These are phyloP conservation scores for Russula abietina DNA, from an alignment of 768 basidiomycete species.

Conservation along the genomic window DNA sequence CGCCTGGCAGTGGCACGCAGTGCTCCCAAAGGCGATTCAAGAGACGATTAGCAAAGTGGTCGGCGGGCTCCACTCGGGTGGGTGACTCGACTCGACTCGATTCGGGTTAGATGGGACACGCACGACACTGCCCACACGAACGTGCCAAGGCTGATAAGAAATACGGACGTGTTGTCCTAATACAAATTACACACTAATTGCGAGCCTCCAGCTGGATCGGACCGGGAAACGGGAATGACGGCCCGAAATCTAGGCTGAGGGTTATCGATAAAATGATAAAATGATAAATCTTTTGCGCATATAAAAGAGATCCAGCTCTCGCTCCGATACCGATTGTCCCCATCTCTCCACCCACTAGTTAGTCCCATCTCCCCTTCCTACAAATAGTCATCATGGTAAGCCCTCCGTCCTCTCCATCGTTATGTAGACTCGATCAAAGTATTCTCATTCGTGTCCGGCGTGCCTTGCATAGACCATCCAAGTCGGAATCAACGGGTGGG, in stretches of 20 bases:
- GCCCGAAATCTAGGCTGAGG: slow-evolving; percentile 6
- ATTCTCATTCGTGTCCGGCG: background rate
- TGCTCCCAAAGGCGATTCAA: too few species aligned
- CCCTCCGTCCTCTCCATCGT: background rate
- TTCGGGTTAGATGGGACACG: too few species aligned
- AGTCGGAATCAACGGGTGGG: slow-evolving; percentile 99
- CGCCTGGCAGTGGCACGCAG: too few species aligned
- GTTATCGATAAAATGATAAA: slow-evolving; percentile 19
- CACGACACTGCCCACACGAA: background rate
- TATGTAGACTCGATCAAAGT: background rate
- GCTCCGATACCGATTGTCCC: slow-evolving; percentile 12
- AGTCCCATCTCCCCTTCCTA: background rate
- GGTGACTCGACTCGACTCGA: too few species aligned
- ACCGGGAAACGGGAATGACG: background rate
- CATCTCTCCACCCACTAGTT: background rate
- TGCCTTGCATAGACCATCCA: slow-evolving; percentile 56
- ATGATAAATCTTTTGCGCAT: slow-evolving; percentile 2
- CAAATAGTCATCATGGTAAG: slow-evolving; percentile 6
- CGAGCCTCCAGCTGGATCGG: background rate
- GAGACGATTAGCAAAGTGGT: slow-evolving; percentile 2
- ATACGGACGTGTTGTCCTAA: too few species aligned
- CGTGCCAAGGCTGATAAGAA: background rate
- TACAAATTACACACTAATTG: too few species aligned
- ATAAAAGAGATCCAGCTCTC: slow-evolving; percentile 3
- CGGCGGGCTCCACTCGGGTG: too few species aligned